A percentile compares a stretch with the other conserved stretches of the same genome.
Conservation (phyloP, 257 asterid species). For the Leonotis leonurus region DNA sequence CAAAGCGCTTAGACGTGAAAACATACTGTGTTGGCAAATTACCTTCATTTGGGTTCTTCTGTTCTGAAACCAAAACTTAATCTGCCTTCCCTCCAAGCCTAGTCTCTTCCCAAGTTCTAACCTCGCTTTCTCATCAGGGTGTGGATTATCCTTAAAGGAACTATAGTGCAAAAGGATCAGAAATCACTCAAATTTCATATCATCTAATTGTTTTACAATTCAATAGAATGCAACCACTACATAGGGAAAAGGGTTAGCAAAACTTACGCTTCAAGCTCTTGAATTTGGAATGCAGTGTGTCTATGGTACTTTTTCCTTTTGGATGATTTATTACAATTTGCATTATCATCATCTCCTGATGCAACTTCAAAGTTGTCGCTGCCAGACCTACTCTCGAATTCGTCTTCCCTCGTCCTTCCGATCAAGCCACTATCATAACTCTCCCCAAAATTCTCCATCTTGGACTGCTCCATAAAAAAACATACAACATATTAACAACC, state of each 20-base stretch:
- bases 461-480: slow-evolving; percentile 50
- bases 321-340: slow-evolving; percentile 30
- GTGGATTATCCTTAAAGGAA: slow-evolving; percentile 80
- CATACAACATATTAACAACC: not conserved
- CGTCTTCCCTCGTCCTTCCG: slow-evolving; percentile 47
- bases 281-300: slow-evolving; percentile 70
- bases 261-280: slow-evolving; percentile 72
- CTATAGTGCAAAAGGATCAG: slow-evolving; percentile 21
- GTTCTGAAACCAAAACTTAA: slow-evolving; percentile 92
- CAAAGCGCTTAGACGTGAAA: no score
- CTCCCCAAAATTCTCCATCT: slow-evolving; percentile 61
- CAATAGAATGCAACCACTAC: not conserved
- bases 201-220: not conserved
- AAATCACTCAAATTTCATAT: not conserved
- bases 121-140: slow-evolving; percentile 83
- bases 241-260: not conserved
- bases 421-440: slow-evolving; percentile 27
- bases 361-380: slow-evolving; percentile 65
- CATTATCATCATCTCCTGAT: slow-evolving; percentile 58
- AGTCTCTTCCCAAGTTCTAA: slow-evolving; percentile 61
- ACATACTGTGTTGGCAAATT: no score
- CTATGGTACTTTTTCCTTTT: slow-evolving; percentile 56
- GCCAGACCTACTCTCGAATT: slow-evolving; percentile 52
- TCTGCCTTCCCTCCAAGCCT: slow-evolving; percentile 62
- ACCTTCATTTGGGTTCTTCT: slow-evolving; percentile 94